Conservation (phyloP, 441 rosid genomes). For the Gossypium trilobum region DNA sequence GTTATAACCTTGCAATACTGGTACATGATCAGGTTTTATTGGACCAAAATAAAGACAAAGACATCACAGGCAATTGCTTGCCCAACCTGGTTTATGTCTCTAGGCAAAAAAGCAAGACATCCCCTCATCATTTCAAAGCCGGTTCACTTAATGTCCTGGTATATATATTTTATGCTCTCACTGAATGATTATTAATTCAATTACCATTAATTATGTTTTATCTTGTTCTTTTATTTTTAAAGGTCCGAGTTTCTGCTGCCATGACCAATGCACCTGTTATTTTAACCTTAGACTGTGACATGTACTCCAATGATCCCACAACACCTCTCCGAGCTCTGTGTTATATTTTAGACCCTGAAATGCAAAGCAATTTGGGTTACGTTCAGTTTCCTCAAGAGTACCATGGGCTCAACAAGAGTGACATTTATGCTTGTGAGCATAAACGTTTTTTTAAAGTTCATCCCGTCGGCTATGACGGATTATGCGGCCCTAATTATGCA, state of each 20-base stretch:
- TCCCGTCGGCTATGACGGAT: slow-evolving; percentile 14
- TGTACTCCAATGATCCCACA: slow-evolving; percentile 38
- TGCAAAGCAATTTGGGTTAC: slow-evolving; percentile 13
- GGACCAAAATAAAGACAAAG: slow-evolving; percentile 40
- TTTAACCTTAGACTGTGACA: slow-evolving; percentile 65
- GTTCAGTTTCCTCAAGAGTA: slow-evolving; percentile 23
- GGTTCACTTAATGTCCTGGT: slow-evolving; percentile 60
- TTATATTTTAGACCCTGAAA: slow-evolving; percentile 6
- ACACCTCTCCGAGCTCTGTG: slow-evolving; percentile 12
- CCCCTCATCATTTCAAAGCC: slow-evolving; percentile 64
- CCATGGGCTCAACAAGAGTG: slow-evolving; percentile 10
- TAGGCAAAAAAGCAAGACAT: slow-evolving; percentile 45
- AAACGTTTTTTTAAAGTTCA: slow-evolving; percentile 5
- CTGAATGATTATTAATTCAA: background rate
- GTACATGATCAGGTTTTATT: slow-evolving; percentile 32
- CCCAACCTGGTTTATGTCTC: slow-evolving; percentile 65
- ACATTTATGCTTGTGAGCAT: slow-evolving; percentile 16
- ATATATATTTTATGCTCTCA: background rate
- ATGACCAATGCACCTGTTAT: slow-evolving; percentile 59
- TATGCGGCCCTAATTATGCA: slow-evolving; percentile 4
- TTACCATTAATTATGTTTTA: background rate
- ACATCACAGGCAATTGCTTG: slow-evolving; percentile 28
- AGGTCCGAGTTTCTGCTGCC: slow-evolving; percentile 58
- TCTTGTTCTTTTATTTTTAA: background rate
- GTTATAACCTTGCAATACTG: background rate